A percentile compares a stretch with the other conserved stretches of the same genome.
phyloP scores from a whole-genome alignment of 495 filamentous ascomycete species.

The Hypoxylon fragiforme region DNA sequence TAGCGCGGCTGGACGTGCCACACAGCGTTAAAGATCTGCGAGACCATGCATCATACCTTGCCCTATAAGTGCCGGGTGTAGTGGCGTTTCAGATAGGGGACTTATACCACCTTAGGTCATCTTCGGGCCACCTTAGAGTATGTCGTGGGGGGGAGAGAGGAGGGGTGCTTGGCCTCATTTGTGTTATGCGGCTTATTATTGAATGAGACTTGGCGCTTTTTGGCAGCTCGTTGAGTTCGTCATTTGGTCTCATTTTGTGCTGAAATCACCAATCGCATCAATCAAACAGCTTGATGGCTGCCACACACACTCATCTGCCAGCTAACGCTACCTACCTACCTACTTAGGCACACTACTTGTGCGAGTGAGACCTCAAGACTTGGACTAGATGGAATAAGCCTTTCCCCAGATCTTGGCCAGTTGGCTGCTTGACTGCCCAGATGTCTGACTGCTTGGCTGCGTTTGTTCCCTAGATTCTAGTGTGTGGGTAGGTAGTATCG shows the following conservation, averaged over 20 bases:
- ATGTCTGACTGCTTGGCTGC: too few species aligned
- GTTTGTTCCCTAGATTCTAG: too few species aligned
- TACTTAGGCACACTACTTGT: background rate
- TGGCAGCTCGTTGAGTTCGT: slow-evolving; percentile 26
- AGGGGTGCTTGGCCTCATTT: too few species aligned
- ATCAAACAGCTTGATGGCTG: too few species aligned
- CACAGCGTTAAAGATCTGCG: slow-evolving; percentile 27
- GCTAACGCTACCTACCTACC: too few species aligned
- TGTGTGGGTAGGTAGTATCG: too few species aligned
- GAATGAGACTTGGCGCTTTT: slow-evolving; percentile 26
- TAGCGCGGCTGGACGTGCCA: slow-evolving; percentile 34
- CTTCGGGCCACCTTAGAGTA: background rate
- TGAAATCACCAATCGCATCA: slow-evolving; percentile 8
- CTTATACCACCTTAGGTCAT: slow-evolving; percentile 2
- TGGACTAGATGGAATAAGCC: slow-evolving; percentile 24
- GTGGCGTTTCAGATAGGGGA: slow-evolving; percentile 28
- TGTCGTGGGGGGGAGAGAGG: slow-evolving; percentile 20
- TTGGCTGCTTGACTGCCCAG: background rate
- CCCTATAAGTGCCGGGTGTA: slow-evolving; percentile 13
- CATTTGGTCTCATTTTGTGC: slow-evolving; percentile 4
- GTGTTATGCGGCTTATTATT: slow-evolving; percentile 3
- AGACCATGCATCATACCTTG: slow-evolving; percentile 13
- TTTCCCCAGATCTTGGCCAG: slow-evolving; percentile 36
- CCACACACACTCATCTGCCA: too few species aligned
- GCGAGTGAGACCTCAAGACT: slow-evolving; percentile 22